Evolutionary conservation across 352 stramenopile genomes (phyloP).

Genomic region (Phytophthora hibernalis): DNA sequence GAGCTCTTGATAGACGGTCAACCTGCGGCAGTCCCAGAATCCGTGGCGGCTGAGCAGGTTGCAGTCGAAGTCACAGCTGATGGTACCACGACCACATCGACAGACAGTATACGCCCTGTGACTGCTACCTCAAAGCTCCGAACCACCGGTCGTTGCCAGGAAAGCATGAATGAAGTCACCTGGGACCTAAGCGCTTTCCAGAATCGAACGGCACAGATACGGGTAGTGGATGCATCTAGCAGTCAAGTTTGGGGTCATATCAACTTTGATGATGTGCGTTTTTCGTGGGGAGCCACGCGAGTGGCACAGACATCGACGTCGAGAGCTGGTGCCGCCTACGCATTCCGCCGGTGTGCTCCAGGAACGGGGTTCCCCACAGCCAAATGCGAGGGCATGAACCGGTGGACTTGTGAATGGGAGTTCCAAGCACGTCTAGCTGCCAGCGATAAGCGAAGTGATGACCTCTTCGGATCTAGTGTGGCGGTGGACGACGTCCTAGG

Average conservation of each 20-base stretch:
- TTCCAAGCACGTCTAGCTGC: conserved; percentile 88
- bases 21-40: conserved; percentile 38
- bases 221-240: conserved; percentile 93
- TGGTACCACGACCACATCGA: conserved; percentile 6
- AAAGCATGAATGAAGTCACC: conserved; percentile 89
- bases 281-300: conserved; percentile 86
- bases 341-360: conserved; percentile 75
- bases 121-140: conserved; percentile 69
- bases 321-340: conserved; percentile 81
- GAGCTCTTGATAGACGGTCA: conserved; percentile 95
- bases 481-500: conserved; percentile 85
- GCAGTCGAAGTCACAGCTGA: conserved; percentile 34
- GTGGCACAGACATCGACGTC: conserved; percentile 64
- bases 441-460: conserved; percentile 90
- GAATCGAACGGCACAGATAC: conserved; percentile 89
- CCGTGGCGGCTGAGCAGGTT: conserved; percentile 40
- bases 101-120: conserved; percentile 19
- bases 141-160: conserved; percentile 90
- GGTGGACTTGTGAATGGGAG: conserved; percentile 83
- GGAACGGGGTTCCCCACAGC: conserved; percentile 35
- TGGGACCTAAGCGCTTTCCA: conserved; percentile 91
- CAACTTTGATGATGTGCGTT: conserved; percentile 96
- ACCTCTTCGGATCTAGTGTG: conserved; percentile 89
- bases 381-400: conserved; percentile 71
- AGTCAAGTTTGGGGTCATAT: conserved; percentile 94